Conservation (phyloP, 1,139 yeast genomes). For the Suhomyces maxii region DNA sequence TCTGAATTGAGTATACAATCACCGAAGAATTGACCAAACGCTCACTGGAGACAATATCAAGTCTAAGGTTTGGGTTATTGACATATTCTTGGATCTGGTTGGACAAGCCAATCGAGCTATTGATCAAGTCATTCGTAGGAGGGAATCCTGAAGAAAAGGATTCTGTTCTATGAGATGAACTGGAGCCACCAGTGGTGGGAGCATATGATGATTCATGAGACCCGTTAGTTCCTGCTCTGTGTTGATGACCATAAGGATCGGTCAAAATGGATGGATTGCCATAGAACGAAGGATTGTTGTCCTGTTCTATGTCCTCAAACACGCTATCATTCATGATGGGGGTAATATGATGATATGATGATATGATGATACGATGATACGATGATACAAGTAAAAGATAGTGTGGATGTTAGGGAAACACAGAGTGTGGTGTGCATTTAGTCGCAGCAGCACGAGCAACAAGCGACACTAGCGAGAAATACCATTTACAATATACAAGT, state of each 20-base stretch:
- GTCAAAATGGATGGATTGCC: conserved; percentile 32
- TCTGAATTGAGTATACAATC: conserved; percentile 42
- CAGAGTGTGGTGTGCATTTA: no score
- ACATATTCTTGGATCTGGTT: conserved; percentile 34
- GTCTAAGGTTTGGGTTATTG: conserved; percentile 26
- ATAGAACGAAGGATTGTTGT: conserved; percentile 49
- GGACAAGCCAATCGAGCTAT: conserved; percentile 42
- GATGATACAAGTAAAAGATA: no score
- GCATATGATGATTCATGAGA: conserved; percentile 3
- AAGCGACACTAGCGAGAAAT: no score
- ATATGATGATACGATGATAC: no score
- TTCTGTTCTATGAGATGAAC: not conserved
- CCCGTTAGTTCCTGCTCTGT: not conserved
- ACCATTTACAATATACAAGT: no score
- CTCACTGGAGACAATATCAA: conserved; percentile 40
- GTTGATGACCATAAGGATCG: conserved; percentile 27
- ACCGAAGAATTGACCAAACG: conserved; percentile 40
- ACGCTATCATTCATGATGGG: conserved; percentile 13
- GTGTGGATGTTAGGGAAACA: no score
- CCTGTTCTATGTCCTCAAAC: conserved; percentile 47
- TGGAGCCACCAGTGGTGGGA: conserved; percentile 4
- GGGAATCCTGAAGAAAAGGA: conserved; percentile 5
- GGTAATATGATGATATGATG: no score
- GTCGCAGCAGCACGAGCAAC: no score
- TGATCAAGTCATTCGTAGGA: conserved; percentile 21